A percentile compares a stretch with the other conserved stretches of the same genome.
phyloP scores from a whole-genome alignment of 495 filamentous ascomycete genomes.

The Penicillium daleae region DNA sequence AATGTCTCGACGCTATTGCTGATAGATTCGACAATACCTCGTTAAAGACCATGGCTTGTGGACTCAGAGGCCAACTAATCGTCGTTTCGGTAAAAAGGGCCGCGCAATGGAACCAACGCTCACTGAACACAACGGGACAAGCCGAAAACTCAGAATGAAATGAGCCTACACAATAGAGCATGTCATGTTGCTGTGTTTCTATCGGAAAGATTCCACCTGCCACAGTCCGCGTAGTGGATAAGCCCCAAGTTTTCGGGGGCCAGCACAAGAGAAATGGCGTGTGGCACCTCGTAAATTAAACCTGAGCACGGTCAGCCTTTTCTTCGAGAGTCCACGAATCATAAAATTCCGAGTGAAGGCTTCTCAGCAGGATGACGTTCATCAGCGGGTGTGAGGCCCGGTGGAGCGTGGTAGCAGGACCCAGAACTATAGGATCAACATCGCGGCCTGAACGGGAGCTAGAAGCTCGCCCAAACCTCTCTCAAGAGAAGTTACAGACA shows the following conservation, averaged over 20 bases:
- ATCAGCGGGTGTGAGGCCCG: neutral
- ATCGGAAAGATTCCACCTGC: conserved; percentile 17
- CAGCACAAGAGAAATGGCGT: conserved; percentile 10
- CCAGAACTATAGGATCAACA: neutral
- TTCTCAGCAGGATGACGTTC: neutral
- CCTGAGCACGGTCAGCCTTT: neutral
- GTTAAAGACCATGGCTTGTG: neutral
- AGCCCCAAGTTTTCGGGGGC: conserved; percentile 2
- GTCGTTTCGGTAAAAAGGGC: conserved; percentile 33
- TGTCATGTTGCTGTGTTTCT: conserved; percentile 2
- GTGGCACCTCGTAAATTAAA: neutral
- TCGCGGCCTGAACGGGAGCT: neutral
- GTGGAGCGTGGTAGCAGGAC: neutral
- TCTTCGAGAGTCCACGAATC: neutral
- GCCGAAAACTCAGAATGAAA: conserved; percentile 13
- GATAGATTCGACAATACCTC: conserved; percentile 39
- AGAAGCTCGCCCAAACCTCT: neutral
- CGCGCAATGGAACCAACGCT: conserved; percentile 33
- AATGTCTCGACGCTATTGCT: conserved; percentile 34
- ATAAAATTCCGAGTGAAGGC: neutral
- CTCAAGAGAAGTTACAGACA: neutral
- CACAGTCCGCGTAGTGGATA: conserved; percentile 19
- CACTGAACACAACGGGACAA: neutral
- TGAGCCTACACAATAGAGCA: conserved; percentile 34
- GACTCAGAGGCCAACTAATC: conserved; percentile 26